A percentile compares a stretch with the other conserved stretches of the same genome.
Conservation (phyloP, 2,329 filamentous ascomycete genomes). For the Didymosphaeria variabile region DNA sequence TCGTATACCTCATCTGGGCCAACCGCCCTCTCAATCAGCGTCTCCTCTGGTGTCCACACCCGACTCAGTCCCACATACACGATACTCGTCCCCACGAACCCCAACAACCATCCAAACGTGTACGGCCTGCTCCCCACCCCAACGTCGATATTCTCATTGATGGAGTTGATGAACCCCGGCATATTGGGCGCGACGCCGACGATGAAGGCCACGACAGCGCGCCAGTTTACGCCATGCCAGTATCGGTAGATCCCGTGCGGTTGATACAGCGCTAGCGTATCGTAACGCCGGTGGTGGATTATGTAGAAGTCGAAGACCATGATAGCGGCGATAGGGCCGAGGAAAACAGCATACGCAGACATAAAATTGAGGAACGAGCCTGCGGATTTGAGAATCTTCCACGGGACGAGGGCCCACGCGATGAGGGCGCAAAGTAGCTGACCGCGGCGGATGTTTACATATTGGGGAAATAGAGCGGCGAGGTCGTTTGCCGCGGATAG, state of each 20-base stretch:
- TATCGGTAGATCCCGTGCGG: slow-evolving; percentile 62
- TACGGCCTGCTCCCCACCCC: slow-evolving; percentile 65
- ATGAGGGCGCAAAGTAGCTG: slow-evolving; percentile 56
- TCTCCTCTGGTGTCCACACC: slow-evolving; percentile 60
- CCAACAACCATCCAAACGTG: slow-evolving; percentile 72
- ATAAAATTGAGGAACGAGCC: slow-evolving; percentile 66
- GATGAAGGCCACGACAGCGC: slow-evolving; percentile 66
- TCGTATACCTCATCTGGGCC: slow-evolving; percentile 52
- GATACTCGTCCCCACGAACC: slow-evolving; percentile 64
- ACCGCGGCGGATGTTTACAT: slow-evolving; percentile 62
- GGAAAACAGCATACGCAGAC: slow-evolving; percentile 71
- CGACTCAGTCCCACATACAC: slow-evolving; percentile 64
- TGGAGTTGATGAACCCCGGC: slow-evolving; percentile 61
- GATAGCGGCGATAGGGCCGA: slow-evolving; percentile 70
- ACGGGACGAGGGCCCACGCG: slow-evolving; percentile 56
- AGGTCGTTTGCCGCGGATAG: slow-evolving; percentile 65
- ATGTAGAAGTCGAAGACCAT: slow-evolving; percentile 70
- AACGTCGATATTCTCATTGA: slow-evolving; percentile 52
- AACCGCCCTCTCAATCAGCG: slow-evolving; percentile 55
- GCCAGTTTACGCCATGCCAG: slow-evolving; percentile 65
- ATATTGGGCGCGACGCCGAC: slow-evolving; percentile 65
- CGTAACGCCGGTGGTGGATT: slow-evolving; percentile 59
- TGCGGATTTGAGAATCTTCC: slow-evolving; percentile 57
- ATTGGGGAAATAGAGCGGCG: slow-evolving; percentile 61
- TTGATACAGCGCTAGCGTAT: slow-evolving; percentile 63